Evolutionary conservation across 805 yeast genomes (phyloP).

Genomic region (Yamadazyma olivae): DNA sequence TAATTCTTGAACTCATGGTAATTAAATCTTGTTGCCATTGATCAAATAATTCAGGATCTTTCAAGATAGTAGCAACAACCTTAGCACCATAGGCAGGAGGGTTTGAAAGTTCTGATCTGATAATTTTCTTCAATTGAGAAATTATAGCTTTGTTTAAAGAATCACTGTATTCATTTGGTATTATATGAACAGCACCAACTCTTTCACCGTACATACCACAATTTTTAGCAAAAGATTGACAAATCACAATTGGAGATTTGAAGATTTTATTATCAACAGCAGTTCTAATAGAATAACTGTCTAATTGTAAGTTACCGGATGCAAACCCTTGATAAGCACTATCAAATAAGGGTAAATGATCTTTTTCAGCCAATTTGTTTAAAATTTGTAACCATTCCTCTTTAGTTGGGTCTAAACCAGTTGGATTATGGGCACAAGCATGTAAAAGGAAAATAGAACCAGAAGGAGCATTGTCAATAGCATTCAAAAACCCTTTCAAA

Average conservation of each 20-base stretch:
- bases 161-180: conserved; percentile 41
- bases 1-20: conserved; percentile 85
- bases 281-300: conserved; percentile 76
- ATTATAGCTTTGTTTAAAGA: conserved; percentile 54
- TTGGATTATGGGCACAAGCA: conserved; percentile 97
- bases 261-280: conserved; percentile 45
- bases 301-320: conserved; percentile 77
- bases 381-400: conserved; percentile 78
- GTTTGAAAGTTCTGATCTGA: conserved; percentile 84
- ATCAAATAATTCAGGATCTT: conserved; percentile 57
- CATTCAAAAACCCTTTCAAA: conserved; percentile 59
- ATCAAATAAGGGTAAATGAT: conserved; percentile 84
- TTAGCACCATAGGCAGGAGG: conserved; percentile 97
- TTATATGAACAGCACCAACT: conserved; percentile 86
- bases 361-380: conserved; percentile 52
- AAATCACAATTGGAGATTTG: conserved; percentile 47
- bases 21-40: conserved; percentile 85
- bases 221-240: conserved; percentile 96
- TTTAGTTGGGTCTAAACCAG: conserved; percentile 89
- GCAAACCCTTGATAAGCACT: conserved; percentile 98
- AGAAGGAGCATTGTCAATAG: conserved; percentile 63
- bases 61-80: conserved; percentile 73
- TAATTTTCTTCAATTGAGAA: conserved; percentile 73
- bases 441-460: conserved; percentile 84
- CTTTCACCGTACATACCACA: conserved; percentile 98